phyloP scores from a whole-genome alignment of 192 early-diverging fungal species.

The Entrophospora sp. region DNA sequence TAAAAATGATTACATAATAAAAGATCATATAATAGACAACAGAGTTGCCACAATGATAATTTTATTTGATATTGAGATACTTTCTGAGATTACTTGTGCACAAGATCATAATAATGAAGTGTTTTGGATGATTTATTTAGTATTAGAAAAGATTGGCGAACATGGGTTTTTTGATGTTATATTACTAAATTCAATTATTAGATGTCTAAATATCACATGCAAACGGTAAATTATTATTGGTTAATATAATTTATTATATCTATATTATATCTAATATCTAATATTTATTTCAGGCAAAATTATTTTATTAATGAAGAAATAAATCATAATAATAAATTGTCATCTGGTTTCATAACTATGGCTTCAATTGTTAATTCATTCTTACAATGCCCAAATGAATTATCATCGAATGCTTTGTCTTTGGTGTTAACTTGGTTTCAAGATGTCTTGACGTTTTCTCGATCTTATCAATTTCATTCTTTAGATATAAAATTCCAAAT shows the following conservation, averaged over 20 bases:
- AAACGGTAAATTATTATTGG: background rate
- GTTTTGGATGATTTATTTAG: constrained; percentile 9
- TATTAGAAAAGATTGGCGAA: constrained; percentile 5
- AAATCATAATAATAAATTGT: background rate
- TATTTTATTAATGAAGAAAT: background rate
- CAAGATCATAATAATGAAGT: background rate
- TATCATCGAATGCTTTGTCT: background rate
- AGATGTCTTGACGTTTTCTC: constrained; percentile 9
- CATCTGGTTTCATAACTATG: constrained; percentile 1
- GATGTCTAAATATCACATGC: background rate
- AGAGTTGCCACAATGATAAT: constrained; percentile 6
- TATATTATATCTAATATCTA: background rate
- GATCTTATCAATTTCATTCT: background rate
- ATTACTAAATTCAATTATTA: background rate
- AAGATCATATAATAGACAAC: background rate
- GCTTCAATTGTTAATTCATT: background rate
- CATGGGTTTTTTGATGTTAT: background rate
- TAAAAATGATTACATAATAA: background rate
- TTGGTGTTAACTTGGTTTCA: constrained; percentile 9
- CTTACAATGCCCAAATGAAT: background rate
- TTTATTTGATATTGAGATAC: constrained; percentile 1
- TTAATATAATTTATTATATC: background rate
- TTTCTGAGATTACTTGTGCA: background rate
- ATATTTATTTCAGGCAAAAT: background rate
- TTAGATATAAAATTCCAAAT: background rate